Evolutionary conservation across 148 eudicot species (phyloP).

Genomic region (Nepenthes gracilis): DNA sequence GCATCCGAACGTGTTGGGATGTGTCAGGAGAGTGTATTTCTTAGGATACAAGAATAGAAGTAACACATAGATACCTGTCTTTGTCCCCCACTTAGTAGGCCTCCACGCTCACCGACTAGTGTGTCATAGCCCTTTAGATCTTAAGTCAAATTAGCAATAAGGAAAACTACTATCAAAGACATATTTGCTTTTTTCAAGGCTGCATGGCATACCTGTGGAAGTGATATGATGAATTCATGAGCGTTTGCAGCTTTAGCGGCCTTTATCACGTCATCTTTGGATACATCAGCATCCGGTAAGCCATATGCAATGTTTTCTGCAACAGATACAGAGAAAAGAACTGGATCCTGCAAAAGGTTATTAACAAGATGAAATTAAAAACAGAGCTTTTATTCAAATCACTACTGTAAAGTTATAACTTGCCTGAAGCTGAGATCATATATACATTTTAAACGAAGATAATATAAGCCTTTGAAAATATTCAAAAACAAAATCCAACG

Average conservation of each 20-base stretch:
- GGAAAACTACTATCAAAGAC: background rate
- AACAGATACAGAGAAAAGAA: conserved; percentile 88
- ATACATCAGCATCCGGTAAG: conserved; percentile 77
- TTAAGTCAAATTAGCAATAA: conserved; percentile 9
- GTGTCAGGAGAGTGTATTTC: no score
- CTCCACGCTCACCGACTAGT: conserved; percentile 96
- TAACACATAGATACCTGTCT: conserved; percentile 54
- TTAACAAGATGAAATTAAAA: background rate
- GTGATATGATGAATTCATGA: conserved; percentile 88
- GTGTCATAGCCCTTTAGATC: conserved; percentile 89
- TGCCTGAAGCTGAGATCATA: no score
- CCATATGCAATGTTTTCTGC: conserved; percentile 99
- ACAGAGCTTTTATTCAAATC: background rate
- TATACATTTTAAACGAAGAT: no score
- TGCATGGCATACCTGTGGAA: conserved; percentile 65
- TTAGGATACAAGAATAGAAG: background rate
- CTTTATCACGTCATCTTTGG: conserved; percentile 80
- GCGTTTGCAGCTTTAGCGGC: conserved; percentile 99
- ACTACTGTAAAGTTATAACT: no score
- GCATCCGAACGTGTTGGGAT: no score
- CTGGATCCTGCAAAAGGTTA: conserved; percentile 59
- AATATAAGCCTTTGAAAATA: no score
- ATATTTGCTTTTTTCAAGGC: background rate
- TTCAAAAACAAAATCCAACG: no score
- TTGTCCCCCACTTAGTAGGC: conserved; percentile 92